A percentile compares a stretch with the other conserved stretches of the same genome.
Conservation (phyloP, 768 basidiomycete genomes). For the Leccinum obscurum region DNA sequence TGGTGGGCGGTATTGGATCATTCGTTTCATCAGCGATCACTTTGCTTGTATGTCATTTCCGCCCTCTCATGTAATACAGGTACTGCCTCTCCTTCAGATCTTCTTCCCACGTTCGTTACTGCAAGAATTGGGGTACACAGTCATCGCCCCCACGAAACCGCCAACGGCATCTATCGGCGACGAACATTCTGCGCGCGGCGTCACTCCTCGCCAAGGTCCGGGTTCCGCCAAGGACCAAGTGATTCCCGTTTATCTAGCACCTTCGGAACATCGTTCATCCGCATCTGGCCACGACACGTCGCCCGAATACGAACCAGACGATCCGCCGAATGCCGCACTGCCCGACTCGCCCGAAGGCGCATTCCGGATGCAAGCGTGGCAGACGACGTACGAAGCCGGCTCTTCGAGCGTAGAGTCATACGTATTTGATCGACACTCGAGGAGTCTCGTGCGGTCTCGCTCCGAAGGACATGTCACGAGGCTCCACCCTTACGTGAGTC, state of each 20-base stretch:
- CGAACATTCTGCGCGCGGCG: background rate
- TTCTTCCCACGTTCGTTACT: slow-evolving; percentile 79
- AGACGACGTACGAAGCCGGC: slow-evolving; percentile 8
- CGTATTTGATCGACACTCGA: slow-evolving; percentile 29
- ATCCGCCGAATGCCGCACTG: slow-evolving; percentile 14
- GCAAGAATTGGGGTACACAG: slow-evolving; percentile 60
- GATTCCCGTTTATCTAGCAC: slow-evolving; percentile 23
- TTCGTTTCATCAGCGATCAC: slow-evolving; percentile 82
- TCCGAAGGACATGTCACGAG: slow-evolving; percentile 28
- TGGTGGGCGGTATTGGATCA: slow-evolving; percentile 72
- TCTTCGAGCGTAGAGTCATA: slow-evolving; percentile 22
- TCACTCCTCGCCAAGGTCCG: slow-evolving; percentile 10
- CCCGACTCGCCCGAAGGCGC: slow-evolving; percentile 25
- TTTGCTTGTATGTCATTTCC: slow-evolving; percentile 54
- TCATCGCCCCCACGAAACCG: slow-evolving; percentile 33
- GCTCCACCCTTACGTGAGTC: slow-evolving; percentile 32
- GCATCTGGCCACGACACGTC: slow-evolving; percentile 33
- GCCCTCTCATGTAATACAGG: background rate
- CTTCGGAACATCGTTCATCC: slow-evolving; percentile 22
- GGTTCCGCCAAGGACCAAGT: slow-evolving; percentile 25
- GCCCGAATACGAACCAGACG: slow-evolving; percentile 43
- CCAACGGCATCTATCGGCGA: slow-evolving; percentile 24
- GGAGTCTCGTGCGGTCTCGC: slow-evolving; percentile 30
- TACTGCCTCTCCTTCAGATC: slow-evolving; percentile 41
- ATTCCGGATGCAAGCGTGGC: slow-evolving; percentile 28